Conservation (phyloP, 23 red algal species). For the Cyanidiococcus yangmingshanensis region DNA sequence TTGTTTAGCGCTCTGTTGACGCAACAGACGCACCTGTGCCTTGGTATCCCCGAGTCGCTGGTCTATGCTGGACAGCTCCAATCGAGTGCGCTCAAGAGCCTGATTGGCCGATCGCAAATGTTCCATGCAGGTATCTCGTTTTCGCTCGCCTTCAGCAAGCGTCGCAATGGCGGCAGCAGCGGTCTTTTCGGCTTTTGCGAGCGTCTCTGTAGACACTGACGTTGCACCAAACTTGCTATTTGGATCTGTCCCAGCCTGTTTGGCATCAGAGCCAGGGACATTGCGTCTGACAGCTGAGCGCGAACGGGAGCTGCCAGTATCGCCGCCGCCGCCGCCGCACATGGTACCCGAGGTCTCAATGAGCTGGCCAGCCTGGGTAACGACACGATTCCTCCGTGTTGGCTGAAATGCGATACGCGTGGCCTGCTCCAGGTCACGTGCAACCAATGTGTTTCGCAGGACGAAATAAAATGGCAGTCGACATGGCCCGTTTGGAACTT, state of each 20-base stretch:
- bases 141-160: neutral
- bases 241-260: neutral
- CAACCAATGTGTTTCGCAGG: constrained; percentile 77
- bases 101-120: neutral
- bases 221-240: neutral
- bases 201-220: neutral
- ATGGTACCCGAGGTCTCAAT: constrained; percentile 92
- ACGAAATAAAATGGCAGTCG: constrained; percentile 71
- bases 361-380: constrained; percentile 73
- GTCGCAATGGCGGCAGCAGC: neutral
- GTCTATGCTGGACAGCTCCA: neutral
- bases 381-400: constrained; percentile 64
- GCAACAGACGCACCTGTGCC: constrained; percentile 15
- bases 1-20: constrained; percentile 16
- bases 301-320: neutral
- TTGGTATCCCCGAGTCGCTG: neutral
- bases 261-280: neutral
- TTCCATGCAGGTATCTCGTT: neutral
- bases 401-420: constrained; percentile 83
- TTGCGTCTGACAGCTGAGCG: neutral
- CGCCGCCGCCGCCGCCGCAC: constrained; percentile 71
- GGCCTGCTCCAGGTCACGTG: constrained; percentile 60
- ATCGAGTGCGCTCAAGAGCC: neutral
- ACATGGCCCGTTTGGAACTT: neutral
- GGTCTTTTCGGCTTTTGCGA: neutral